These are phyloP conservation scores for Boletus patriciae DNA, from an alignment of 768 basidiomycete genomes.

Conservation along the genomic window DNA sequence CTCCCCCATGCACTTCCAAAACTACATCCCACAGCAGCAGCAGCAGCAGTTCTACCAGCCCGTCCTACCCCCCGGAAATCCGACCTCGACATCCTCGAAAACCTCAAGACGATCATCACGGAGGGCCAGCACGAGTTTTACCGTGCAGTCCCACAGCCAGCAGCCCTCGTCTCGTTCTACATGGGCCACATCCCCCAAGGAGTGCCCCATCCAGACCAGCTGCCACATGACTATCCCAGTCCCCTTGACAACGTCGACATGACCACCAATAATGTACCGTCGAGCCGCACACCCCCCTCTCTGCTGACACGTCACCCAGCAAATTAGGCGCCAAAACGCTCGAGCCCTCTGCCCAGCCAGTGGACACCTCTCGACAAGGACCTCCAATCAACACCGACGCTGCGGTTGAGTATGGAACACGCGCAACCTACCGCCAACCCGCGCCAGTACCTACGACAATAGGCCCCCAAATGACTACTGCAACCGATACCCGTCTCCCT, in stretches of 20 bases:
- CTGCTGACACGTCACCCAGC: conserved; percentile 26
- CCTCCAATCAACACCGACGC: conserved; percentile 10
- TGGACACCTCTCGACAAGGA: conserved; percentile 6
- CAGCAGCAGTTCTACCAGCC: conserved; percentile 29
- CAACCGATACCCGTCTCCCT: conserved; percentile 14
- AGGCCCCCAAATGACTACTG: conserved; percentile 10
- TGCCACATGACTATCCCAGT: conserved; percentile 15
- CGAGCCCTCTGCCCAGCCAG: conserved; percentile 7
- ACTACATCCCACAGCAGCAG: conserved; percentile 32
- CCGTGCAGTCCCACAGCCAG: conserved; percentile 64
- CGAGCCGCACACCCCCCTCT: conserved; percentile 13
- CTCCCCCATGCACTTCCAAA: conserved; percentile 41
- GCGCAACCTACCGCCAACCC: conserved; percentile 13
- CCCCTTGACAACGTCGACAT: neutral
- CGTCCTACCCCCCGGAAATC: conserved; percentile 48
- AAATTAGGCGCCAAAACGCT: conserved; percentile 20
- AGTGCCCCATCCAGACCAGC: conserved; percentile 38
- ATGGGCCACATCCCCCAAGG: conserved; percentile 45
- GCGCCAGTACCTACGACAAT: conserved; percentile 7
- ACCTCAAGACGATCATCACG: conserved; percentile 71
- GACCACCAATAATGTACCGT: conserved; percentile 36
- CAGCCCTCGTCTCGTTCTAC: conserved; percentile 62
- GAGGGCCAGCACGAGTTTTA: conserved; percentile 71
- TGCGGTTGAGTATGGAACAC: conserved; percentile 31
- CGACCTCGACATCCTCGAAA: conserved; percentile 70